Evolutionary conservation across 2,329 filamentous ascomycete genomes (phyloP).

Genomic region (Fusarium chaquense): DNA sequence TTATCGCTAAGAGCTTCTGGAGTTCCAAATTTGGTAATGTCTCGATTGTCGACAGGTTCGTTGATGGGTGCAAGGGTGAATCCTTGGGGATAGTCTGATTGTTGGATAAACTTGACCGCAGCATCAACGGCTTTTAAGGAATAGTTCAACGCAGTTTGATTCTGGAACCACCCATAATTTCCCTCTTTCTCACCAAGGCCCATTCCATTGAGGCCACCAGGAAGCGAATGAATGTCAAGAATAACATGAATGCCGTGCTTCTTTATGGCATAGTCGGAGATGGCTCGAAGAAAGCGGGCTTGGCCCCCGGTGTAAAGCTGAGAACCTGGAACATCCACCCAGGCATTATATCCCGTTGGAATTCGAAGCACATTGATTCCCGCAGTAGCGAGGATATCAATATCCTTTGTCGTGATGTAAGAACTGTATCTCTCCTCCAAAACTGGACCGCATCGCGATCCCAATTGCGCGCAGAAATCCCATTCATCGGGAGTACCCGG

Average conservation of each 20-base stretch:
- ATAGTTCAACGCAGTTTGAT: not conserved
- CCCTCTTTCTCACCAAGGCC: not conserved
- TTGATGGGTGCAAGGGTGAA: not conserved
- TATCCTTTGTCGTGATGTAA: not conserved
- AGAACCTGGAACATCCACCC: not conserved
- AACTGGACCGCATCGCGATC: not conserved
- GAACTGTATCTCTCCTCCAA: not conserved
- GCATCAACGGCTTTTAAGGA: not conserved
- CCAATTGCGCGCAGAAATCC: not conserved
- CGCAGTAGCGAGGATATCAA: not conserved
- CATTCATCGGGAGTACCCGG: not conserved
- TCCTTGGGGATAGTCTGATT: not conserved
- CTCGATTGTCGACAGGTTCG: not conserved
- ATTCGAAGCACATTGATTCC: not conserved
- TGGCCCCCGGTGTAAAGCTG: not conserved
- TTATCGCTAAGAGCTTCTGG: not conserved
- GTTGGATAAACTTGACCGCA: not conserved
- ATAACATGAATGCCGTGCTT: not conserved
- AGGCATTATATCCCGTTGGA: not conserved
- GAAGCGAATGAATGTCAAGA: not conserved
- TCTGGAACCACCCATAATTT: not conserved
- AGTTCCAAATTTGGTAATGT: not conserved
- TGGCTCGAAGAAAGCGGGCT: not conserved
- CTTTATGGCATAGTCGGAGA: not conserved
- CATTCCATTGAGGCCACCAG: not conserved